Evolutionary conservation across 169 alveolate genomes (phyloP).

Genomic region (Eimeria acervulina): DNA sequence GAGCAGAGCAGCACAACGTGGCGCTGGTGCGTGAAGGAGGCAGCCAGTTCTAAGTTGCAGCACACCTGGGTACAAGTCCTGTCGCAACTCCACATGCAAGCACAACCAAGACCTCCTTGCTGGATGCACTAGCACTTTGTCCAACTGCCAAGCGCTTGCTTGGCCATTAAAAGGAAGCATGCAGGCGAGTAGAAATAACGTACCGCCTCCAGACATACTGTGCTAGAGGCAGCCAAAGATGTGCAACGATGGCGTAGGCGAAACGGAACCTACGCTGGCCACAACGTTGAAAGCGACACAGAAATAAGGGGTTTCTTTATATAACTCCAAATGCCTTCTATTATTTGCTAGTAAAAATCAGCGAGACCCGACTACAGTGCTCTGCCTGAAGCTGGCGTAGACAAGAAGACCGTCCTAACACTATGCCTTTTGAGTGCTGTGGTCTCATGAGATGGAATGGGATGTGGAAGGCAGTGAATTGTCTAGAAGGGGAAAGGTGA

Average conservation of each 20-base stretch:
- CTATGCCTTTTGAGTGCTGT: slow-evolving; percentile 3
- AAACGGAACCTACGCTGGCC: background rate
- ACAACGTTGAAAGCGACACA: background rate
- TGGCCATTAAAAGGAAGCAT: background rate
- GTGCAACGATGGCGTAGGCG: background rate
- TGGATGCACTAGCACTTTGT: background rate
- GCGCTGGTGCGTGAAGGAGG: background rate
- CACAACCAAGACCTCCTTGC: background rate
- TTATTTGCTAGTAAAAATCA: background rate
- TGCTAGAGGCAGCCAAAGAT: background rate
- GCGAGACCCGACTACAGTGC: background rate
- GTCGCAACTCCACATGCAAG: background rate
- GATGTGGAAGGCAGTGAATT: background rate
- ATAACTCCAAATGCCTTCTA: background rate
- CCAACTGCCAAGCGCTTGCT: background rate
- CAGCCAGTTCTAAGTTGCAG: background rate
- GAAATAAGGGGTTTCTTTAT: background rate
- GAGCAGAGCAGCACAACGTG: background rate
- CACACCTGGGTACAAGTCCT: background rate
- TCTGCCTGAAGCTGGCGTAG: background rate
- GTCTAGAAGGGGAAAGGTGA: background rate
- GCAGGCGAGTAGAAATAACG: background rate
- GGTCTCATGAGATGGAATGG: background rate
- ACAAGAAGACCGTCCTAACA: slow-evolving; percentile 12
- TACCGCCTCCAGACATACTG: background rate